Base-by-base conservation (phyloP, 2,329 filamentous ascomycete species). In the Thermochaetoides dissita region DNA sequence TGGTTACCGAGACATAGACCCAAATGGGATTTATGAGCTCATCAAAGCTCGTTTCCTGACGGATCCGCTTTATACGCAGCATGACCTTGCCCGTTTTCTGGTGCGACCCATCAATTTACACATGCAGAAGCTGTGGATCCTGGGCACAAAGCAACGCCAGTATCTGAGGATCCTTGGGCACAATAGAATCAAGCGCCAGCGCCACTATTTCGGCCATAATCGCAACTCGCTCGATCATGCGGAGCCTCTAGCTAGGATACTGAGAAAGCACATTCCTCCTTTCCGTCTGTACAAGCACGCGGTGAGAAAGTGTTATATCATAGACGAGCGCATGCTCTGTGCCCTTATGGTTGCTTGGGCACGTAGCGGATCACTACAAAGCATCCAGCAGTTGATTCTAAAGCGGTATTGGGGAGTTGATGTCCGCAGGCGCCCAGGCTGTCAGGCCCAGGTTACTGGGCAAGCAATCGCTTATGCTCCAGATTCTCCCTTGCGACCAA, bases 401-500 rank as follows among this genome's bases (percentile, higher is more conserved):
- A 6, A 39, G 6, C 28, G 36, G 1, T 52, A 50, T 40, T 64
- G 59, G 45, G 51, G 48, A 28, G 54, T 63, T 10, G 12, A 11
- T 0, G 44, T 57, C 28, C 33, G 28, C 0, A 43, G 37, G 7
- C 36, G 46, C 5, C 31, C 24, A 2, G 37, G 43, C 17, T 47
- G 51, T 3, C 48, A 55, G 0, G 44, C 53, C 8, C 11, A 46
- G 7, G 46, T 65, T 34, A 47, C 17, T 43, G 1, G 62, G 56
- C 51, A 38, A 11, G 29, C 37, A 12, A 17, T 38, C 8, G 37
- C 54, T 1, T 67, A 73, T 36, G 55, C 63, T 1, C 52, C 50
- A 1, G 63, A 66, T 29, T 79, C 73, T 1, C 69, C 73, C 7
- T 57, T 81, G 30, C 63, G 66, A 39, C 84, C 84, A 2, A 75